Conservation (phyloP, 1,284 basidiomycete genomes). For the Sphagnurus paluster region DNA sequence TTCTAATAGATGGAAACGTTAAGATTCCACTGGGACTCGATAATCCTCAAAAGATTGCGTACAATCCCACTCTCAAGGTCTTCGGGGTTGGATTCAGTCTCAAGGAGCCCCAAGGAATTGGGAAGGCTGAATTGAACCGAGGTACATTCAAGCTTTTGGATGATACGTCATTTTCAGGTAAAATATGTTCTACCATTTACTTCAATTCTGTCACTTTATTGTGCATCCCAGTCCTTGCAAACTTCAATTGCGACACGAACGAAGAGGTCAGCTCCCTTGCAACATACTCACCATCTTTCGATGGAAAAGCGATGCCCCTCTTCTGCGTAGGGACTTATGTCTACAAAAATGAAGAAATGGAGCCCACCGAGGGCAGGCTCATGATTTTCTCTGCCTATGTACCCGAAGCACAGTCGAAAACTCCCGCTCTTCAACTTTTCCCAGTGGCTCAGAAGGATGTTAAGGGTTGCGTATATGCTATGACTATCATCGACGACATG, state of each 20-base stretch:
- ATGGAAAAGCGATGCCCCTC: slow-evolving; percentile 36
- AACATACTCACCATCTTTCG: slow-evolving; percentile 34
- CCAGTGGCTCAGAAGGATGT: slow-evolving; percentile 42
- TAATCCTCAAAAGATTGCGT: slow-evolving; percentile 63
- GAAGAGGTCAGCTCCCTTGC: slow-evolving; percentile 64
- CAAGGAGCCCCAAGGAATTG: slow-evolving; percentile 53
- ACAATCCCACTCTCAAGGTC: slow-evolving; percentile 51
- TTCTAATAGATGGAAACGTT: not conserved
- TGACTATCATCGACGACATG: slow-evolving; percentile 45
- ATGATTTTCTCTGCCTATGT: slow-evolving; percentile 47
- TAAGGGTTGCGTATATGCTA: slow-evolving; percentile 62
- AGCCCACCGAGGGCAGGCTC: slow-evolving; percentile 61
- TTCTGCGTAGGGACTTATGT: slow-evolving; percentile 64
- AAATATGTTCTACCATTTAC: slow-evolving; percentile 28
- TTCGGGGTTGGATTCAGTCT: slow-evolving; percentile 67
- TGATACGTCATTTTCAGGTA: slow-evolving; percentile 65
- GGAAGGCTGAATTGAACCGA: slow-evolving; percentile 45
- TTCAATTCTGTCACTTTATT: not conserved
- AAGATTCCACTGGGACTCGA: slow-evolving; percentile 71
- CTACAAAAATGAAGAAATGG: slow-evolving; percentile 52
- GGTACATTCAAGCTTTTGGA: slow-evolving; percentile 72
- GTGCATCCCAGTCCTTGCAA: slow-evolving; percentile 45
- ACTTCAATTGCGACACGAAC: slow-evolving; percentile 49
- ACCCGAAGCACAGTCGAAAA: slow-evolving; percentile 23
- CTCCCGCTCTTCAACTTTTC: slow-evolving; percentile 34